These are phyloP conservation scores for Suhomyces pyralidae DNA, from an alignment of 805 yeast genomes.

Conservation along the genomic window DNA sequence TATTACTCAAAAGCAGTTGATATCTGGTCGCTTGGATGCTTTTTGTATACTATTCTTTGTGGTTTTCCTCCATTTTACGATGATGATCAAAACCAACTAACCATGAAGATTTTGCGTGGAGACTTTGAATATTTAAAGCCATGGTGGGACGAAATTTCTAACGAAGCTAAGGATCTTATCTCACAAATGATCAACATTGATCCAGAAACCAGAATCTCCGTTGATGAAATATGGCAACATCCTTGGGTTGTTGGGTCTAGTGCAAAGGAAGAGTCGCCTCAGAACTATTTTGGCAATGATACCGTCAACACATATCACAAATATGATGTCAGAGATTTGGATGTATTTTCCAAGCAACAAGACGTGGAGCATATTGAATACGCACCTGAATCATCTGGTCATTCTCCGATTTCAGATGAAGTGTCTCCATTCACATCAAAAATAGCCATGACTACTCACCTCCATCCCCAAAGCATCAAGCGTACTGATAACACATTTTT, in stretches of 20 bases:
- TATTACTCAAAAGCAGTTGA: conserved; percentile 66
- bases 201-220: conserved; percentile 64
- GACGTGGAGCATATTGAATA: conserved; percentile 8
- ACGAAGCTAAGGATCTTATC: conserved; percentile 68
- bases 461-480: neutral
- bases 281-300: conserved; percentile 5
- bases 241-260: conserved; percentile 54
- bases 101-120: conserved; percentile 68
- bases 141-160: conserved; percentile 85
- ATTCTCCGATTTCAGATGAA: neutral
- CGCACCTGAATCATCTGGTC: neutral
- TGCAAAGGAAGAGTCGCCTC: neutral
- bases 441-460: neutral
- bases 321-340: conserved; percentile 1
- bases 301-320: conserved; percentile 1
- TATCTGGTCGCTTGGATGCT: conserved; percentile 74
- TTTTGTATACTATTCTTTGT: conserved; percentile 62
- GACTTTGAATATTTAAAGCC: conserved; percentile 73
- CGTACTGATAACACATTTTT: neutral
- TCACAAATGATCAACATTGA: conserved; percentile 64
- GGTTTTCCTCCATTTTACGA: conserved; percentile 79
- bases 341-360: conserved; percentile 2
- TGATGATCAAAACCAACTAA: conserved; percentile 58
- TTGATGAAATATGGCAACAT: conserved; percentile 63
- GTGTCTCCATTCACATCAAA: neutral